phyloP scores from a whole-genome alignment of 2,329 filamentous ascomycete species.

The Pseudogymnoascus sp. region DNA sequence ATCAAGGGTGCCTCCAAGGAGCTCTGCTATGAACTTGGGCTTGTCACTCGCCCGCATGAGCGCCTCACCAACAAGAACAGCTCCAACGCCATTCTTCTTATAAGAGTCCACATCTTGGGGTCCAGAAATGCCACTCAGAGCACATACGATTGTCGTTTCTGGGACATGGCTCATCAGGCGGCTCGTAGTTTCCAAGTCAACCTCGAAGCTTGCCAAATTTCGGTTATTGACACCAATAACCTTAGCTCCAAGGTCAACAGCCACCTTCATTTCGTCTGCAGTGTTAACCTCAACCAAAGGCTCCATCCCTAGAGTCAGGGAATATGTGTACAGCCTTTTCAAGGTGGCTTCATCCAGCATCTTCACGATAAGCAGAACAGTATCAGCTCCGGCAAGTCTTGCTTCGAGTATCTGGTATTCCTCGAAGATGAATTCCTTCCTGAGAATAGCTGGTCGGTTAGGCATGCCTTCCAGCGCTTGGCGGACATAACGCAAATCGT shows the following conservation, averaged over 20 bases:
- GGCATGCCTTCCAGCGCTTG: conserved; percentile 86
- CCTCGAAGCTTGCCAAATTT: conserved; percentile 92
- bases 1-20: conserved; percentile 55
- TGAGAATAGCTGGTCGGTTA: conserved; percentile 81
- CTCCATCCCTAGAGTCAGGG: conserved; percentile 87
- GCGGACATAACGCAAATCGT: conserved; percentile 80
- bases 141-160: conserved; percentile 80
- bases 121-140: conserved; percentile 86
- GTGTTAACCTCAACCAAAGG: conserved; percentile 96
- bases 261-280: conserved; percentile 82
- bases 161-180: conserved; percentile 82
- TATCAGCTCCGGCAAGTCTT: conserved; percentile 85
- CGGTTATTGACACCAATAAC: conserved; percentile 98
- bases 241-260: conserved; percentile 77
- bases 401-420: conserved; percentile 98
- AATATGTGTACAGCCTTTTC: conserved; percentile 78
- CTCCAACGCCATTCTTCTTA: conserved; percentile 81
- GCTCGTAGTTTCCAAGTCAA: conserved; percentile 87
- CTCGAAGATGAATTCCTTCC: conserved; percentile 97
- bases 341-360: conserved; percentile 79
- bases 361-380: conserved; percentile 92
- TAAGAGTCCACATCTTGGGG: conserved; percentile 84
- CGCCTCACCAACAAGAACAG: conserved; percentile 89
- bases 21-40: conserved; percentile 70
- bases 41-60: conserved; percentile 89